These are phyloP conservation scores for Aspergillus sp. DNA, from an alignment of 2,329 filamentous ascomycete species.

Conservation along the genomic window DNA sequence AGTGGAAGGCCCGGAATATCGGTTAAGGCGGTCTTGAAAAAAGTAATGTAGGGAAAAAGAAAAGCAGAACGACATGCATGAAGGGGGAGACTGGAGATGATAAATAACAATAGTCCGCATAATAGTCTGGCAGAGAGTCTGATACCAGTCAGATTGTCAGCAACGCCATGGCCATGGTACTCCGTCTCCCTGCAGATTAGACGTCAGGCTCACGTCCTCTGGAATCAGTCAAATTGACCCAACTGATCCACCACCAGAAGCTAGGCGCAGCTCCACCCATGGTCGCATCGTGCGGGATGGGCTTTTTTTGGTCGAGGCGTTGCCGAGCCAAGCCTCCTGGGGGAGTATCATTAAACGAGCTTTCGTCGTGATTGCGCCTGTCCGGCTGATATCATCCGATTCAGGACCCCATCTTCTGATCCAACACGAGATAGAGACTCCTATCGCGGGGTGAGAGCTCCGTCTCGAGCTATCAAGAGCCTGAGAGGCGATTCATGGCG, in stretches of 20 bases:
- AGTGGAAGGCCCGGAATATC: slow-evolving; percentile 3
- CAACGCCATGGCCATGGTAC: slow-evolving; percentile 16
- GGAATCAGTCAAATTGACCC: slow-evolving; percentile 7
- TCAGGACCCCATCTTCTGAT: neutral
- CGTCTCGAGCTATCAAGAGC: neutral
- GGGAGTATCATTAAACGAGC: slow-evolving; percentile 13
- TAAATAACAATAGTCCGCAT: slow-evolving; percentile 24
- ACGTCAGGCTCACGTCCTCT: slow-evolving; percentile 4
- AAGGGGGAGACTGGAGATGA: slow-evolving; percentile 16
- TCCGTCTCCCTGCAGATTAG: slow-evolving; percentile 19
- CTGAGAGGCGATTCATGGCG: neutral
- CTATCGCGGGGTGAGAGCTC: neutral
- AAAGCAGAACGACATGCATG: slow-evolving; percentile 11
- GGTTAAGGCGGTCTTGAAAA: slow-evolving; percentile 5
- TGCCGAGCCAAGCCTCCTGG: slow-evolving; percentile 15
- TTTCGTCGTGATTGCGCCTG: slow-evolving; percentile 2
- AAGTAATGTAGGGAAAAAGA: slow-evolving; percentile 15
- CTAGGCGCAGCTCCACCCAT: slow-evolving; percentile 25
- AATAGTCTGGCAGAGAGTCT: slow-evolving; percentile 19
- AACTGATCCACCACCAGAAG: slow-evolving; percentile 29
- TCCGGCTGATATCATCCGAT: slow-evolving; percentile 1
- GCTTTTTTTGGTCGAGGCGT: slow-evolving; percentile 5
- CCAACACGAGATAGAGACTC: slow-evolving; percentile 9
- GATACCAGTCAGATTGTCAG: slow-evolving; percentile 24
- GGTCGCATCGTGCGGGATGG: slow-evolving; percentile 28